These are phyloP conservation scores for Aspergillus mulundensis DNA, from an alignment of 495 filamentous ascomycete genomes.

Conservation along the genomic window DNA sequence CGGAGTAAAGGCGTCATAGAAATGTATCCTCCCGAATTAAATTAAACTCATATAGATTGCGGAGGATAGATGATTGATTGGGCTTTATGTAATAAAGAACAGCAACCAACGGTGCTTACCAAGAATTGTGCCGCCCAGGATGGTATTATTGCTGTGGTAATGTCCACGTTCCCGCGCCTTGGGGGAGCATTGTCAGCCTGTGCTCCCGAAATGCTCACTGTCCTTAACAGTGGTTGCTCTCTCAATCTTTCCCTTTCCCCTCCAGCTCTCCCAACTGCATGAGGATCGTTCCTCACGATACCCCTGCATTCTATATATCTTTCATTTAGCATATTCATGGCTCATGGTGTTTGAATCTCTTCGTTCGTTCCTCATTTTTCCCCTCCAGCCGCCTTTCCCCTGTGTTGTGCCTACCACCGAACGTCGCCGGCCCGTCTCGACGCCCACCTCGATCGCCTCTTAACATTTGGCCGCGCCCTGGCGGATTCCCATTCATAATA, in stretches of 20 bases:
- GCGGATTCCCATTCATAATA: not conserved
- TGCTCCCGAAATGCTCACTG: conserved; percentile 7
- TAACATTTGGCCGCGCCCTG: not conserved
- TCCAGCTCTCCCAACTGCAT: conserved; percentile 7
- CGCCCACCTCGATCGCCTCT: not conserved
- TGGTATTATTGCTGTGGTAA: conserved; percentile 13
- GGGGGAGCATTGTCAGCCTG: conserved; percentile 6
- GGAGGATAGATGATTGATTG: no score
- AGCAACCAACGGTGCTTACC: conserved; percentile 5
- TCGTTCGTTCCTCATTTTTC: conserved; percentile 19
- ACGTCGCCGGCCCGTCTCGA: not conserved
- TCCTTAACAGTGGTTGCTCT: conserved; percentile 12
- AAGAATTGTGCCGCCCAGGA: not conserved
- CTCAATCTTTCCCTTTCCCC: conserved; percentile 17
- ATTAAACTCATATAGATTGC: not conserved
- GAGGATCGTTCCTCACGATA: conserved; percentile 8
- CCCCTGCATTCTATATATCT: conserved; percentile 11
- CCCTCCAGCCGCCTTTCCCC: conserved; percentile 6
- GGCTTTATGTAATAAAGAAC: conserved; percentile 2
- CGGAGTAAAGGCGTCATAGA: not conserved
- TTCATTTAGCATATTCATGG: conserved; percentile 20
- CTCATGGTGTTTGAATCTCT: conserved; percentile 18
- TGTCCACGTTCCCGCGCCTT: conserved; percentile 6
- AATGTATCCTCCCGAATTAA: not conserved
- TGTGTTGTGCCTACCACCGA: conserved; percentile 6